Evolutionary conservation across 2,329 filamentous ascomycete genomes (phyloP), one percentile per base, ranked within the genome.

Genomic region (Microcyclospora pomicola): DNA sequence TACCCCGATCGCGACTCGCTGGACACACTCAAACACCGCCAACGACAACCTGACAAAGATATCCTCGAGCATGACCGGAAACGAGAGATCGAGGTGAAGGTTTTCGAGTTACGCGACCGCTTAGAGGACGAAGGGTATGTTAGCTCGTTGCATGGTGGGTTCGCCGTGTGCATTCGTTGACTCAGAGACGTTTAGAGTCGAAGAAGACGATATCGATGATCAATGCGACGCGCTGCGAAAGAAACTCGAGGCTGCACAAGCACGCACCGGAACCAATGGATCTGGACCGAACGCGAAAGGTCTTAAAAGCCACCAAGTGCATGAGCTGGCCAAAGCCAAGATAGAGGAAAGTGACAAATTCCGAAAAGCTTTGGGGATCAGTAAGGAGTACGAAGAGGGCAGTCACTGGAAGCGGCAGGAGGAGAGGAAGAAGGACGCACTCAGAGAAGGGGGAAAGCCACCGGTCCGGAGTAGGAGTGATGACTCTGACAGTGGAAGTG

Each of bases 321-420:
- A 98, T 65, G 91, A 96, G 64, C 71, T 94, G 59, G 91, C 91
- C 13, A 82, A 91, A 53, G 91, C 88, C 42, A 98, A 98, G 72
- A 88, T 93, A 49, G 81, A 84, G 59, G 91, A 98, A 70, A 94
- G 81, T 60, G 87, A 96, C 64, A 73, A 82, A 51, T 66, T 98
- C 58, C 69, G 88, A 47, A 82, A 71, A 60, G 91, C 91, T 6
- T 68, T 98, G 48, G 87, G 86, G 35, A 93, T 96, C 52, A 78
- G 78, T 55, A 79, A 80, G 55, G 73, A 88, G 58, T 91, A 91
- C 52, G 78, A 88, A 55, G 84, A 92, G 59, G 86, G 84, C 5
- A 73, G 79, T 35, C 82, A 94, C 59, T 91, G 85, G 82, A 78
- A 75, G 63, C 78, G 75, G 46, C 82, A 92, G 58, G 84, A 91